phyloP scores from a whole-genome alignment of 139 green algal genomes.

The Nannochloris sp. region DNA sequence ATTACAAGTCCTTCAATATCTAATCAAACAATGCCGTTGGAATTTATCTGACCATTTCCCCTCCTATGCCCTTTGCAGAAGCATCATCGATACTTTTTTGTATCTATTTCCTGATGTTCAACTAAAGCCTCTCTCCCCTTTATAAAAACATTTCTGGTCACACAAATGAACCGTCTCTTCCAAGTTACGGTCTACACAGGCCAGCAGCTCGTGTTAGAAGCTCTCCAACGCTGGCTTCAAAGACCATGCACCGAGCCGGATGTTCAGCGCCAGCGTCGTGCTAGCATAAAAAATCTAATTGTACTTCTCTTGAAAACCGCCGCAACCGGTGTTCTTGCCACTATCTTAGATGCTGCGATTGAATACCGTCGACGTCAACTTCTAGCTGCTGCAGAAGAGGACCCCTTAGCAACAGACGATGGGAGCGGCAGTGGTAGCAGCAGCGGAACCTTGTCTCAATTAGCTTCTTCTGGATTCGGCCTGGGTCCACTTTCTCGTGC shows the following conservation, averaged over 20 bases:
- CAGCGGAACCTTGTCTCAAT: too few species aligned
- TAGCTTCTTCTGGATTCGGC: constrained; percentile 8
- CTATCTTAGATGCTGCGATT: constrained; percentile 29
- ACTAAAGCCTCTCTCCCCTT: too few species aligned
- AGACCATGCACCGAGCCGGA: constrained; percentile 11
- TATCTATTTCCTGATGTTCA: too few species aligned
- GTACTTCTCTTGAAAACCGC: constrained; percentile 26
- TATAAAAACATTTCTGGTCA: too few species aligned
- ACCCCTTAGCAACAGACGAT: too few species aligned
- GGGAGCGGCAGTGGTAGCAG: background rate
- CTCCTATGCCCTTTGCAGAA: too few species aligned
- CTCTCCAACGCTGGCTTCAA: constrained; percentile 25
- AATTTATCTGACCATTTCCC: too few species aligned
- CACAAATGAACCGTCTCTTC: constrained; percentile 32
- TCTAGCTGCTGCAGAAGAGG: constrained; percentile 7
- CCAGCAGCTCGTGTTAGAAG: constrained; percentile 34
- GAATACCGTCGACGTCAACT: constrained; percentile 27
- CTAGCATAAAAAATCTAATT: constrained; percentile 14
- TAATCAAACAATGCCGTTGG: too few species aligned
- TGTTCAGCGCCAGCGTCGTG: background rate
- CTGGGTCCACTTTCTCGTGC: constrained; percentile 12
- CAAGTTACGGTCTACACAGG: constrained; percentile 24
- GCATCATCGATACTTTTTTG: too few species aligned
- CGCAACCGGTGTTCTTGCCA: constrained; percentile 30
- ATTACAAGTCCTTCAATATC: too few species aligned